Evolutionary conservation across 805 yeast genomes (phyloP), one percentile per base, ranked within the genome.

Genomic region (Teunomyces pallodes): DNA sequence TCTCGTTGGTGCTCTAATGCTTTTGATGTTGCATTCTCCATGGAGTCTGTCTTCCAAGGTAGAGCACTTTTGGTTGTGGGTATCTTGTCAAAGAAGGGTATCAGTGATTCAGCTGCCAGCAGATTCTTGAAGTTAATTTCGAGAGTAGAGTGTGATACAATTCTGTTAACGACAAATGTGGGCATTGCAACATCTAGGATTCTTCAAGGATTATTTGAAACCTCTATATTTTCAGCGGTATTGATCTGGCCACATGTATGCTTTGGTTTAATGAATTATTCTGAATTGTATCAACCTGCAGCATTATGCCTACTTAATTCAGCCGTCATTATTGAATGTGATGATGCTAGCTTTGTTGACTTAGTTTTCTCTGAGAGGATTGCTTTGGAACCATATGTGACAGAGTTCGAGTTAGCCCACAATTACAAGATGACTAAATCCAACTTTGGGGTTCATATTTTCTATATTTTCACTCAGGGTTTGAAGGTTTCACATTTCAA

Each of bases 51-150:
- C 32, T 72, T 87, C 43, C 87, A 86, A 55, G 79, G 81, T 4
- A 73, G 92, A 46, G 87, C 90, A 0, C 68, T 84, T 52, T 69
- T 87, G 52, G 77, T 87, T 5, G 73, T 87, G 13, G 94, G 96
- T 35, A 80, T 85, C 32, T 63, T 89, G 39, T 77, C 88, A 0
- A 80, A 79, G 51, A 66, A 73, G 9, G 90, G 89, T 26, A 78
- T 86, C 24, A 80, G 81, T 43, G 87, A 84, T 55, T 70, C 73
- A 70, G 54, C 79, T 0, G 71, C 70, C 1, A 65, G 71, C 5
- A 58, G 65, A 32, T 54, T 66, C 8, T 53, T 67, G 48, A 62
- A 61, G 46, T 33, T 67, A 44, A 56, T 65, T 53, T 53, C 65
- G 5, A 52, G 57, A 40, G 50, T 61, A 13, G 57, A 58, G 47